Percentiles rank a stretch among this genome's conserved stretches.
Evolutionary conservation across 345 rosid genomes (phyloP).

Genomic region (Hibiscus tridactylites): DNA sequence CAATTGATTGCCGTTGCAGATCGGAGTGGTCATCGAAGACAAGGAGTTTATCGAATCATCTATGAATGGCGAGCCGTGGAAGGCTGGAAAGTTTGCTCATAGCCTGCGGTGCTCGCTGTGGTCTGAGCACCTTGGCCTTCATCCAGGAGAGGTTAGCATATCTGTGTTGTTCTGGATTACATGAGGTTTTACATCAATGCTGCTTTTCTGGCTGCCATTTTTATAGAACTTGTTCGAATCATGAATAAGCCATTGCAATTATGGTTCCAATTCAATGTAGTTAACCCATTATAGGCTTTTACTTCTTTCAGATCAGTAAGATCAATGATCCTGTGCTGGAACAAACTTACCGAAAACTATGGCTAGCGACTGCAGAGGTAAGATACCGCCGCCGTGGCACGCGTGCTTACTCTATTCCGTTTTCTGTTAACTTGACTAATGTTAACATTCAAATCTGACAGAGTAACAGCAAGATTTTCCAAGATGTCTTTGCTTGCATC

Average conservation of each 20-base stretch:
- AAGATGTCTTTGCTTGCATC: constrained; percentile 73
- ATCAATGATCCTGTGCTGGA: constrained; percentile 65
- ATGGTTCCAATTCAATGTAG: background rate
- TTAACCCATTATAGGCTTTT: background rate
- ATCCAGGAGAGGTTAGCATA: constrained; percentile 48
- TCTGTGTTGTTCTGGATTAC: background rate
- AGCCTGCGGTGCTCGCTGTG: constrained; percentile 74
- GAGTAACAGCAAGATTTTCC: constrained; percentile 56
- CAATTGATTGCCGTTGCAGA: constrained; percentile 35
- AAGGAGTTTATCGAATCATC: constrained; percentile 69
- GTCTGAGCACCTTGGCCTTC: constrained; percentile 88
- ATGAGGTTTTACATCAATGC: background rate
- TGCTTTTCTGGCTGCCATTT: background rate
- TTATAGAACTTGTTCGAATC: background rate
- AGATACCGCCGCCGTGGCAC: background rate
- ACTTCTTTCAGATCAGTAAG: constrained; percentile 34
- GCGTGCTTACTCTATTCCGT: background rate
- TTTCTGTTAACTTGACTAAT: background rate
- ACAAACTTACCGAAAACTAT: constrained; percentile 56
- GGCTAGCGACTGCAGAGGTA: constrained; percentile 72
- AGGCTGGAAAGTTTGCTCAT: constrained; percentile 68
- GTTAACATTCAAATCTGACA: constrained; percentile 15
- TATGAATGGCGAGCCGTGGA: constrained; percentile 74
- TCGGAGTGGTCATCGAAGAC: constrained; percentile 77
- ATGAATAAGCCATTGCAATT: background rate